Base-by-base conservation (phyloP, 2,329 filamentous ascomycete genomes). In the Aureobasidium leucospermi region DNA sequence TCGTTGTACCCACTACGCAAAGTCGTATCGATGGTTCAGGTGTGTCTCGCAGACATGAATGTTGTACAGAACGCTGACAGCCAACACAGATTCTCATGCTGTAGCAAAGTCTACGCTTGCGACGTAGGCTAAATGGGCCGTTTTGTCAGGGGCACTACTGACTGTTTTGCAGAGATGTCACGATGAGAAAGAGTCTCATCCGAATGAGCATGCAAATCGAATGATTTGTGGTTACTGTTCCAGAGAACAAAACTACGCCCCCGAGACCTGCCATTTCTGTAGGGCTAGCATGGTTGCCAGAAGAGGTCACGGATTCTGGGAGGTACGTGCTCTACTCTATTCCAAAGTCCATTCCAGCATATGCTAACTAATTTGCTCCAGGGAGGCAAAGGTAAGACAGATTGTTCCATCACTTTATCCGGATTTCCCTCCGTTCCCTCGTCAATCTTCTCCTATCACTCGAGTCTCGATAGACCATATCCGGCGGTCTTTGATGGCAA, bases 181-280 rank as follows among this genome's bases (percentile, higher is more conserved):
- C 68, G 89, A 94, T 70, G 80, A 76, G 15, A 80, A 75, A 9
- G 83, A 85, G 65, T 85, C 87, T 53, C 90, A 95, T 74, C 76
- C 81, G 7, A 86, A 89, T 64, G 90, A 94, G 74, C 90, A 89
- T 79, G 90, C 90, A 7, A 90, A 87, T 67, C 79, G 89, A 51
- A 94, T 94, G 88, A 84, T 93, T 38, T 93, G 88, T 61, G 75
- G 67, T 36, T 39, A 48, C 15, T 39, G 55, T 49, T 39, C 28
- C 8, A 79, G 90, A 55, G 90, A 95, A 76, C 89, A 93, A 74
- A 85, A 85, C 64, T 95, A 90, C 72, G 78, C 85, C 23, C 85
- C 87, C 1, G 88, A 92, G 68, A 85, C 86, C 62, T 95, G 90
- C 71, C 80, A 77, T 1, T 84, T 89, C 67, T 95, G 90, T 68